Percentiles rank a stretch among this genome's conserved stretches.
These are phyloP conservation scores for Laburnicola sp. DNA, from an alignment of 2,329 filamentous ascomycete species.

Conservation along the genomic window DNA sequence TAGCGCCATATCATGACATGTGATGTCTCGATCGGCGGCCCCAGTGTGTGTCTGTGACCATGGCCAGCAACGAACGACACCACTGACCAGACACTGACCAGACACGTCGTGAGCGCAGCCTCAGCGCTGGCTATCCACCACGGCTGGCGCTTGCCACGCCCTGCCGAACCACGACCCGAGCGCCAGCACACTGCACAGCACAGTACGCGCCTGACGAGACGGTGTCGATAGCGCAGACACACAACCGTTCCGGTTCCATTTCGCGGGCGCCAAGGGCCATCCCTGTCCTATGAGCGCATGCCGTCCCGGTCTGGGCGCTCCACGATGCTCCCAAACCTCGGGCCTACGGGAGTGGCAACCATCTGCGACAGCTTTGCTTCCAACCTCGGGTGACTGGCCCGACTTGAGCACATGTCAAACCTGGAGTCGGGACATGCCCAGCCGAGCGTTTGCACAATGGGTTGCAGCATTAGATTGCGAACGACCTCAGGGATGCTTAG, in stretches of 20 bases:
- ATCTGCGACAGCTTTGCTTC: slow-evolving; percentile 1
- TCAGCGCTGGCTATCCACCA: not conserved
- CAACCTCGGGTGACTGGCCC: not conserved
- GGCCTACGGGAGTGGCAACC: slow-evolving; percentile 22
- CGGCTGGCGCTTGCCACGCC: not conserved
- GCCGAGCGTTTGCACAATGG: slow-evolving; percentile 2
- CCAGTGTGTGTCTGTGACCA: too few species aligned
- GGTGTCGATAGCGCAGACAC: not conserved
- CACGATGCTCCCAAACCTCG: slow-evolving; percentile 19
- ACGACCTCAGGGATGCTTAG: not conserved
- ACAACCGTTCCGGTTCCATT: slow-evolving; percentile 31
- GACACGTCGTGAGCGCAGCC: too few species aligned
- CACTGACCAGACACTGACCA: too few species aligned
- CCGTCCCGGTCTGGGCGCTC: slow-evolving; percentile 8
- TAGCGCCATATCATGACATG: too few species aligned
- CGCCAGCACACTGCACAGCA: not conserved
- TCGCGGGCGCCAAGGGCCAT: slow-evolving; percentile 24
- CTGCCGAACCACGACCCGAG: not conserved
- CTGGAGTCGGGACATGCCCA: slow-evolving; percentile 2
- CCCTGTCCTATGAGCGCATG: slow-evolving; percentile 21
- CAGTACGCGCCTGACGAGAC: too few species aligned
- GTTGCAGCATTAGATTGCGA: slow-evolving; percentile 1
- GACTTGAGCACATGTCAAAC: slow-evolving; percentile 1
- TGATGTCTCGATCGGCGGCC: too few species aligned
- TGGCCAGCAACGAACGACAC: too few species aligned